Base-by-base conservation (phyloP, 1,139 yeast species). In the Pichia sp. region DNA sequence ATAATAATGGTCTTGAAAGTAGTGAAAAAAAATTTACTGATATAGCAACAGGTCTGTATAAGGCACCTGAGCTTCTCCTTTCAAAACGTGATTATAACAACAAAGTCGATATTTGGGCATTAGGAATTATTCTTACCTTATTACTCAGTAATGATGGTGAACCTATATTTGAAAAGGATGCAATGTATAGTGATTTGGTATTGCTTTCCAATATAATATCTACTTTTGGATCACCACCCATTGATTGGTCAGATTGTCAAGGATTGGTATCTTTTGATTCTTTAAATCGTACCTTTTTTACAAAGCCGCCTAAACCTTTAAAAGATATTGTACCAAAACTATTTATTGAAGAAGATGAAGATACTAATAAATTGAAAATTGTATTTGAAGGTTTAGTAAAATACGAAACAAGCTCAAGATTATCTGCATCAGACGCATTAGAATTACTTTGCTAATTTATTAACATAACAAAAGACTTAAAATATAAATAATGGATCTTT, bases 11-110 rank as follows among this genome's bases (percentile, higher is more conserved):
- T 0, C 66, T 68, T 31, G 95, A 85, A 56, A 67, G 70, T 0
- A 55, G 63, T 0, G 54, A 61, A 9, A 50, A 59, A 10, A 84
- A 83, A 55, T 71, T 78, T 44, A 74, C 80, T 8, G 96, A 89
- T 58, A 82, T 92, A 4, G 76, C 87, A 27, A 84, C 96, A 0
- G 80, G 85, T 0, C 73, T 75, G 38, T 92, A 81, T 65, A 83
- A 87, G 55, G 85, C 97, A 0, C 95, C 97, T 0, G 97, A 92
- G 58, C 67, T 87, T 40, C 66, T 92, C 40, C 76, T 87, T 48
- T 89, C 94, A 0, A 68, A 77, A n/a, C 59, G 70, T 8, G 70
- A 74, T 48, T 92, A 92, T 61, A 66, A 75, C 2, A 62, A 60
- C 35, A 80, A 74, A 37, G 69, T 90, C 4, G 98, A 92, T 59